Evolutionary conservation across 257 asterid genomes (phyloP), one percentile per base, ranked within the genome.

Genomic region (Nicotiana noctiflora): DNA sequence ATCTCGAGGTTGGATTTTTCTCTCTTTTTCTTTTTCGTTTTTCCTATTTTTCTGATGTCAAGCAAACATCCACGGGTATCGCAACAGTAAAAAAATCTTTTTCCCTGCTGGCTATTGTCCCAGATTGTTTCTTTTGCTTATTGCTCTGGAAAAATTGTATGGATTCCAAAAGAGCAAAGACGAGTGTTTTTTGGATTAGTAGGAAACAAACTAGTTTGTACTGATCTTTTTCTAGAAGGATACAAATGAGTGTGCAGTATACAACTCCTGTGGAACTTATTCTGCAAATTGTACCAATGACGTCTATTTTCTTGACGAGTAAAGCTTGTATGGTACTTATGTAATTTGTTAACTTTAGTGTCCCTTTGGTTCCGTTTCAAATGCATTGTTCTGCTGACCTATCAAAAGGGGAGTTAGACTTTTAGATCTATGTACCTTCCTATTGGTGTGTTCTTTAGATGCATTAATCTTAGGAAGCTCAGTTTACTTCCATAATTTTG

Each of bases 1-100:
- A 96, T 89, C 98, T 96, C 59, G 98, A 96, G 98, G 98, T 93
- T 63, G 29, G 74, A 61, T 79, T 49, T 80, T n/a, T 34, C 14
- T 64, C 66, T 46, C 3, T 55, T 15, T 40, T 44, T 61, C 34
- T 23, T 32, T 10, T 44, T 25, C 70, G 2, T 40, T 40, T 40
- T 72, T 46, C 32, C 44, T 25, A 3, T 46, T 49, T 11, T 74
- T 74, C 40, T 74, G 17, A 74, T 25, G 62, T 13, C 44, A 14
- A 46, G 44, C 25, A 74, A 74, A 74, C 44, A 25, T 14, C 17
- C 27, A 21, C 60, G 17, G 49, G 40, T 25, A 25, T 62, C 68
- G 25, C 29, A 62, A 62, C 19, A 25, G 68, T 25, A 17, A 27
- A 12, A n/a, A 62, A 5, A 27, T 12, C 40, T 62, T 61, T 62